A percentile compares a stretch with the other conserved stretches of the same genome.
These are phyloP conservation scores for Phytophthora sojae DNA, from an alignment of 352 stramenopile species.

Conservation along the genomic window DNA sequence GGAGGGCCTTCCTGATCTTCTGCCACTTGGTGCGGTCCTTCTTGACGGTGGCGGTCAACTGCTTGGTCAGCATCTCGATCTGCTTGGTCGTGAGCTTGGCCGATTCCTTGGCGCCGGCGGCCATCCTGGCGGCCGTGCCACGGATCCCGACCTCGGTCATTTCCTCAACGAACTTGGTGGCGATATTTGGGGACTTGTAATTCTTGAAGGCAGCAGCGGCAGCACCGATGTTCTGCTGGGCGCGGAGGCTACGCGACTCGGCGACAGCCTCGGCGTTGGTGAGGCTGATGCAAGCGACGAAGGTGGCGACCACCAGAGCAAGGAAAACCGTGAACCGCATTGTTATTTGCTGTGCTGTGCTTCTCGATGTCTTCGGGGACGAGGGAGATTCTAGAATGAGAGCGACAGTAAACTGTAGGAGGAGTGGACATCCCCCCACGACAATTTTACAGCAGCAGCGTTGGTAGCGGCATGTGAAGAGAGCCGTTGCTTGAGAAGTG, in stretches of 20 bases:
- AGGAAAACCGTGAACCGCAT: conserved; percentile 1
- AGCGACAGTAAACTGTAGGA: not conserved
- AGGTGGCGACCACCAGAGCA: conserved; percentile 2
- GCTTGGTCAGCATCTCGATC: not conserved
- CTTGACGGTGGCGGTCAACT: not conserved
- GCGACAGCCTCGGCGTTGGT: not conserved
- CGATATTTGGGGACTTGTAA: not conserved
- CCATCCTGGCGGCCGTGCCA: not conserved
- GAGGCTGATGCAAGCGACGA: conserved; percentile 4
- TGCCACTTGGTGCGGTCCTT: not conserved
- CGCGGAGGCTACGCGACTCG: not conserved
- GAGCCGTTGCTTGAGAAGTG: not conserved
- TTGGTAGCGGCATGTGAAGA: not conserved
- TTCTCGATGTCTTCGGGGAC: not conserved
- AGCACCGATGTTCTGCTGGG: not conserved
- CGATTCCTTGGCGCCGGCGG: not conserved
- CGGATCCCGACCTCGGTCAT: not conserved
- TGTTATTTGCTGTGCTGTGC: not conserved
- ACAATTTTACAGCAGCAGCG: not conserved
- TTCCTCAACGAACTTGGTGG: not conserved
- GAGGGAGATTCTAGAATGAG: not conserved
- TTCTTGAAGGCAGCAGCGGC: not conserved
- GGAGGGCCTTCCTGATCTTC: not conserved
- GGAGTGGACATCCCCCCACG: not conserved
- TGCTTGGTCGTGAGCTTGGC: not conserved